Evolutionary conservation across 257 asterid species (phyloP).

Genomic region (Pogostemon cablin): DNA sequence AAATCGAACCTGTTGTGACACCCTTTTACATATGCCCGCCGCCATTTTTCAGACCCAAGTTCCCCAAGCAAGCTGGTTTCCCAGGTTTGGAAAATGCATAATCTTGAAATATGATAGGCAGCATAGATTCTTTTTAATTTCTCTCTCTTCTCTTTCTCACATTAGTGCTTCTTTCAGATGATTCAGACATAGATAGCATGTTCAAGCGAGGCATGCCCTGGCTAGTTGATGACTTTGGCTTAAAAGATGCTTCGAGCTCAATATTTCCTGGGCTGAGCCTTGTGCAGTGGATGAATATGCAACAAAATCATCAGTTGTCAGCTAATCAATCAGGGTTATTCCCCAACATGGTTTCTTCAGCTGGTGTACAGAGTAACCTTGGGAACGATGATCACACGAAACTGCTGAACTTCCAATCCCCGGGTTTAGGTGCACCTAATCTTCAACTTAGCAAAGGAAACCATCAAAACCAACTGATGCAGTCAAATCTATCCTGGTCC

Average conservation of each 20-base stretch:
- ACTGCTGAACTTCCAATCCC: slow-evolving; percentile 78
- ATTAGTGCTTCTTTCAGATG: slow-evolving; percentile 52
- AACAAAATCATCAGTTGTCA: slow-evolving; percentile 66
- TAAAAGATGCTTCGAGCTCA: slow-evolving; percentile 77
- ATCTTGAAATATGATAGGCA: not conserved
- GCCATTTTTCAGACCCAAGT: slow-evolving; percentile 88
- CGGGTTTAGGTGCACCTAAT: slow-evolving; percentile 50
- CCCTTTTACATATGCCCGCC: slow-evolving; percentile 97
- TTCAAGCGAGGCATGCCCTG: slow-evolving; percentile 87
- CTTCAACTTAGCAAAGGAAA: slow-evolving; percentile 63
- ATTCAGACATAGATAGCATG: slow-evolving; percentile 66
- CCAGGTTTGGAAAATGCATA: slow-evolving; percentile 49
- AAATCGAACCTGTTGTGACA: slow-evolving; percentile 85
- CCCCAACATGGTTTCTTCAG: slow-evolving; percentile 44
- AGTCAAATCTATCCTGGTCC: slow-evolving; percentile 49
- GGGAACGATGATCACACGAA: slow-evolving; percentile 64
- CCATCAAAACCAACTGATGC: slow-evolving; percentile 47
- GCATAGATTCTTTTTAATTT: not conserved
- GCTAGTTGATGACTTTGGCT: slow-evolving; percentile 73
- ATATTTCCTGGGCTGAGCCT: slow-evolving; percentile 87
- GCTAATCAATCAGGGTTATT: slow-evolving; percentile 53
- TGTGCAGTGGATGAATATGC: slow-evolving; percentile 99
- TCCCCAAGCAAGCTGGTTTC: slow-evolving; percentile 71
- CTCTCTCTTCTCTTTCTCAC: slow-evolving; percentile 16
- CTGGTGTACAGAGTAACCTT: slow-evolving; percentile 43